Evolutionary conservation across 495 filamentous ascomycete species (phyloP).

Genomic region (Penicillium cataractarum): DNA sequence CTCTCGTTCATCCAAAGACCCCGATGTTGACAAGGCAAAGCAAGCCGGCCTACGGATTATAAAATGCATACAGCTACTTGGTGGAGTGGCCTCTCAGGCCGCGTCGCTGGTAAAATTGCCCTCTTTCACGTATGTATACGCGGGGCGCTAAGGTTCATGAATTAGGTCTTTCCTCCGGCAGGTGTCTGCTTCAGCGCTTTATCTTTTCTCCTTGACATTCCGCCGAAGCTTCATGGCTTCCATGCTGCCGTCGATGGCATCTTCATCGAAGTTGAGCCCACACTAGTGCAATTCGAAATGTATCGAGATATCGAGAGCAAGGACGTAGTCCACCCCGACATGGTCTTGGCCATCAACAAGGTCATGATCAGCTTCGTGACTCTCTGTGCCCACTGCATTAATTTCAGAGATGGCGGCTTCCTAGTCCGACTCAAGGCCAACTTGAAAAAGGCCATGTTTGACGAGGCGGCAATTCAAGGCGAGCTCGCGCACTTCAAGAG

Average conservation of each 20-base stretch:
- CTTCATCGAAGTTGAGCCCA: not conserved
- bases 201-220: not conserved
- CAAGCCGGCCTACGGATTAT: not conserved
- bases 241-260: not conserved
- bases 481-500: not conserved
- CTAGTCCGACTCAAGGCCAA: not conserved
- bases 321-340: not conserved
- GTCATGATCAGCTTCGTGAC: conserved; percentile 1
- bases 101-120: not conserved
- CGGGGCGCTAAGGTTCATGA: not conserved
- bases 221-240: not conserved
- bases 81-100: not conserved
- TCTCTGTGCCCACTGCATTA: not conserved
- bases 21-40: not conserved
- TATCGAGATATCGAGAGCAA: conserved; percentile 2
- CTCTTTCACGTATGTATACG: not conserved
- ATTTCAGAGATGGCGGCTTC: conserved; percentile 1
- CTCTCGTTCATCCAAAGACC: not conserved
- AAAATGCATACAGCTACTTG: not conserved
- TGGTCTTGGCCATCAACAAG: not conserved
- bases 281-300: not conserved
- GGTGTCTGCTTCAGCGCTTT: not conserved
- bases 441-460: not conserved
- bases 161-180: not conserved
- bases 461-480: not conserved